phyloP scores from a whole-genome alignment of 2,329 filamentous ascomycete genomes.

The Ceratocystiopsis brevicomis region DNA sequence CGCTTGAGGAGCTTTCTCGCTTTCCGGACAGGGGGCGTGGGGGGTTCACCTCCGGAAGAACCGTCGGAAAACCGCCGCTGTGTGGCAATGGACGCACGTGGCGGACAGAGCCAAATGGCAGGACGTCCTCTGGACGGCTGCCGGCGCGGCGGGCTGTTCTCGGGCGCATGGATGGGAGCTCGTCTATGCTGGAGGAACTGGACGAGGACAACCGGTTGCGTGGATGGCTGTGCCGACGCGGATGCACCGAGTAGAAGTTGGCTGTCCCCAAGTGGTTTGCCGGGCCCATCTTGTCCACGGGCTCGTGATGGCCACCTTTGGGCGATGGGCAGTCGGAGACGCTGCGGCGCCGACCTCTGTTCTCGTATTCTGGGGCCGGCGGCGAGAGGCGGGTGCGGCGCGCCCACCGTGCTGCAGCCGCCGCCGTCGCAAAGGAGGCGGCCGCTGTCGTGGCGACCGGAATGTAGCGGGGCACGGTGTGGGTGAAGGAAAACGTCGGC shows the following conservation, averaged over 20 bases:
- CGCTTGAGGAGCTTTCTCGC: constrained; percentile 7
- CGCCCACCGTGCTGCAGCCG: constrained; percentile 11
- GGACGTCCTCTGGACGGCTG: constrained; percentile 10
- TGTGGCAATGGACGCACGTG: constrained; percentile 15
- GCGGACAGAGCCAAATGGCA: constrained; percentile 15
- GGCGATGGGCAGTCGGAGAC: constrained; percentile 27
- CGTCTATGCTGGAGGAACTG: constrained; percentile 23
- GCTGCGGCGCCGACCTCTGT: constrained; percentile 24
- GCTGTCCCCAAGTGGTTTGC: constrained; percentile 18
- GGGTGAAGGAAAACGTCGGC: constrained; percentile 21
- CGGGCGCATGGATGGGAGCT: constrained; percentile 11
- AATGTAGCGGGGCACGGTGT: constrained; percentile 21
- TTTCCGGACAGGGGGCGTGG: constrained; percentile 7
- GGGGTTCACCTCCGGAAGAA: constrained; percentile 14
- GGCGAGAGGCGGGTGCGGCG: constrained; percentile 18
- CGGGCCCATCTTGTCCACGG: no score
- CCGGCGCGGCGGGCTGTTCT: constrained; percentile 9
- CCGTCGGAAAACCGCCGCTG: background rate
- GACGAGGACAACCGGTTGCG: constrained; percentile 21
- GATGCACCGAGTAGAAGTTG: constrained; percentile 10
- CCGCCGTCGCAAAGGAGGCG: constrained; percentile 2
- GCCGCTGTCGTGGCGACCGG: constrained; percentile 6
- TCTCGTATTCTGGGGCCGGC: constrained; percentile 3
- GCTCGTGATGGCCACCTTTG: no score
- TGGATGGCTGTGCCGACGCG: constrained; percentile 31